phyloP scores from a whole-genome alignment of 441 rosid species.

The Arabidopsis hybrid region DNA sequence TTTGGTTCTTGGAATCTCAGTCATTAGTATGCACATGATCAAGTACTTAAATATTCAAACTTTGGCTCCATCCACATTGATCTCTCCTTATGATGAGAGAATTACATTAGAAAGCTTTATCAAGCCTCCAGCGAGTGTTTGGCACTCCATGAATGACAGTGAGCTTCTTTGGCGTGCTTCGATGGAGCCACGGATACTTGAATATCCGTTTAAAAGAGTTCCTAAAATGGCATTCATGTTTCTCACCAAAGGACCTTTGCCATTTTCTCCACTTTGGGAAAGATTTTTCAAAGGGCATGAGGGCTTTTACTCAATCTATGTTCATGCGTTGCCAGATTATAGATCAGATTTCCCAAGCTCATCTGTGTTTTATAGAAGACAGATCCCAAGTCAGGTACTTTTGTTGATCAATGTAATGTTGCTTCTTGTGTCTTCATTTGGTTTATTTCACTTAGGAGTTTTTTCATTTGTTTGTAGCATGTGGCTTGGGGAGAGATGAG shows the following conservation, averaged over 20 bases:
- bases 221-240: slow-evolving; percentile 87
- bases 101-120: slow-evolving; percentile 54
- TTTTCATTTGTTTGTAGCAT: slow-evolving; percentile 49
- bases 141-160: slow-evolving; percentile 71
- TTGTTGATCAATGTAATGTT: neutral
- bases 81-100: slow-evolving; percentile 51
- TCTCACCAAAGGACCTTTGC: slow-evolving; percentile 79
- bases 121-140: slow-evolving; percentile 58
- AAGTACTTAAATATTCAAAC: slow-evolving; percentile 55
- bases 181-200: slow-evolving; percentile 52
- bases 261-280: slow-evolving; percentile 85
- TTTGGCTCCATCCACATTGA: slow-evolving; percentile 50
- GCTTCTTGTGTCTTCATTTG: neutral
- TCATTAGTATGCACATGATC: slow-evolving; percentile 61
- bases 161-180: slow-evolving; percentile 81
- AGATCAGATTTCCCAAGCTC: slow-evolving; percentile 52
- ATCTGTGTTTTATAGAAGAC: slow-evolving; percentile 70
- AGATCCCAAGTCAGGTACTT: slow-evolving; percentile 88
- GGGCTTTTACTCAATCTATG: slow-evolving; percentile 58
- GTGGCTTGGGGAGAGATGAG: slow-evolving; percentile 94
- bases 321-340: slow-evolving; percentile 65
- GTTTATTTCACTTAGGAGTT: neutral
- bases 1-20: slow-evolving; percentile 62
- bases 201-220: slow-evolving; percentile 67
- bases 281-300: slow-evolving; percentile 69